Evolutionary conservation across 148 eudicot species (phyloP).

Genomic region (Vaccinium myrtillus): DNA sequence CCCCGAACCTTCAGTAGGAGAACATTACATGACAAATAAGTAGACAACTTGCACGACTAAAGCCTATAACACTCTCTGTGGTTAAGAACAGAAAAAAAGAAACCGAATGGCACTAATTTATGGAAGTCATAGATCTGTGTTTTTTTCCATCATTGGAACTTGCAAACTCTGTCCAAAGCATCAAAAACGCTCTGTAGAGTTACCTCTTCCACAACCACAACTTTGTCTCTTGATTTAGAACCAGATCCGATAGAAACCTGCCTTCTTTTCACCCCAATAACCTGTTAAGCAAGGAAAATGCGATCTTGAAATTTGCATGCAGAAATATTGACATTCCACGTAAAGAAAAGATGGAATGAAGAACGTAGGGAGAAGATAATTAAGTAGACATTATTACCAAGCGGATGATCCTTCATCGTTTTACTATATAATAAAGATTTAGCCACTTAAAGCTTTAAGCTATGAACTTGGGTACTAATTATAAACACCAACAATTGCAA

Average conservation of each 20-base stretch:
- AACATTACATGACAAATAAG: neutral
- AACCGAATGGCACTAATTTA: neutral
- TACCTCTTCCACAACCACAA: slow-evolving; percentile 73
- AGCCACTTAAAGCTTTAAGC: neutral
- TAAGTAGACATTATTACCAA: neutral
- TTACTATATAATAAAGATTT: neutral
- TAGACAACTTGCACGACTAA: neutral
- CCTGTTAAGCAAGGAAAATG: slow-evolving; percentile 37
- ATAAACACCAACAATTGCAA: neutral
- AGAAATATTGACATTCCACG: neutral
- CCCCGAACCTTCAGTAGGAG: neutral
- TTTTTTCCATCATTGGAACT: slow-evolving; percentile 26
- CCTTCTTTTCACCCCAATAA: slow-evolving; percentile 83
- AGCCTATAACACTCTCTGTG: neutral
- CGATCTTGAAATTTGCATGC: neutral
- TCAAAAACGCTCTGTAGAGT: slow-evolving; percentile 62
- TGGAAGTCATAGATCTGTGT: neutral
- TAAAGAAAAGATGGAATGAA: slow-evolving; percentile 6
- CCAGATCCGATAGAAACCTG: slow-evolving; percentile 82
- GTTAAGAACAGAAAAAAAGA: neutral
- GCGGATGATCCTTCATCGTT: neutral
- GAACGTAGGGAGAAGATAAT: neutral
- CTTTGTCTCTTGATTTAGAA: slow-evolving; percentile 92
- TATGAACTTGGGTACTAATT: neutral
- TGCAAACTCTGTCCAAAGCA: slow-evolving; percentile 59